phyloP scores from a whole-genome alignment of 768 basidiomycete genomes.

The Ramaria rubella region DNA sequence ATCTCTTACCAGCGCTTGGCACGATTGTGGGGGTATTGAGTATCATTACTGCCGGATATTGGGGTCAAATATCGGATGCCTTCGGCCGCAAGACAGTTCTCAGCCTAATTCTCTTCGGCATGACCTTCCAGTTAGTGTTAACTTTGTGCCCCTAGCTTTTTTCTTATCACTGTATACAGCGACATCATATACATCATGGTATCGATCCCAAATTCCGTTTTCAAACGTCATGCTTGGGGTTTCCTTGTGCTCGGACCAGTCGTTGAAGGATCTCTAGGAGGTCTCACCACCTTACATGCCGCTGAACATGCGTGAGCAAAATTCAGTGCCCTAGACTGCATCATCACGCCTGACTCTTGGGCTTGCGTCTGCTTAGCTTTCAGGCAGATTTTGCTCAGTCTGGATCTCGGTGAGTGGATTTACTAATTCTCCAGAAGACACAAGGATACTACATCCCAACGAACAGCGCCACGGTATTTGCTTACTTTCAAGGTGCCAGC shows the following conservation, averaged over 20 bases:
- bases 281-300: slow-evolving; percentile 56
- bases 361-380: slow-evolving; percentile 1
- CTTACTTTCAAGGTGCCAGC: slow-evolving; percentile 27
- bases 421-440: not conserved
- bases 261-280: slow-evolving; percentile 75
- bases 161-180: slow-evolving; percentile 34
- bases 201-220: slow-evolving; percentile 52
- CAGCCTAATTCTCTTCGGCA: slow-evolving; percentile 56
- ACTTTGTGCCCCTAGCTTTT: slow-evolving; percentile 24
- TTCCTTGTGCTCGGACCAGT: slow-evolving; percentile 73
- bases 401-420: slow-evolving; percentile 17
- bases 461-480: slow-evolving; percentile 18
- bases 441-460: not conserved
- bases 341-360: slow-evolving; percentile 17
- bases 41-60: slow-evolving; percentile 78
- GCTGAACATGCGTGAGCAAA: slow-evolving; percentile 27
- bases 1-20: slow-evolving; percentile 24
- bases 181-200: slow-evolving; percentile 75
- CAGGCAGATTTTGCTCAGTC: slow-evolving; percentile 22
- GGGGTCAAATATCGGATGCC: slow-evolving; percentile 74
- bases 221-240: slow-evolving; percentile 61
- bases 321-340: slow-evolving; percentile 20
- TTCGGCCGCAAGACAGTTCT: slow-evolving; percentile 74
- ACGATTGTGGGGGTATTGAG: slow-evolving; percentile 54
- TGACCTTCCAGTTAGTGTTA: slow-evolving; percentile 60